These are phyloP conservation scores for Candida alai DNA, from an alignment of 805 yeast genomes.

Conservation along the genomic window DNA sequence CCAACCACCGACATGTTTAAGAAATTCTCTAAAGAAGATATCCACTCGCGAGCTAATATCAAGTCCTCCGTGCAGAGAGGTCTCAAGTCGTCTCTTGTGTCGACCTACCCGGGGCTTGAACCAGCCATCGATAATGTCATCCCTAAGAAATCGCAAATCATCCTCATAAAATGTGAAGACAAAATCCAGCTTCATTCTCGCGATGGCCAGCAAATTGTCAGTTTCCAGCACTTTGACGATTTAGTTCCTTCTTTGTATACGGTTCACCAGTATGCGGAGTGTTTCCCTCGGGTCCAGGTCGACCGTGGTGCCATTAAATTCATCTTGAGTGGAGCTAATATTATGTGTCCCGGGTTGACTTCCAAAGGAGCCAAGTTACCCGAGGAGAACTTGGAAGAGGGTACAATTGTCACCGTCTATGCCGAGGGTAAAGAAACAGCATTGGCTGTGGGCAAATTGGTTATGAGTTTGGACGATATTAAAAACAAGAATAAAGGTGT, in stretches of 20 bases:
- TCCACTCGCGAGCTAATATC: conserved; percentile 86
- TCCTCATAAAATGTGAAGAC: conserved; percentile 83
- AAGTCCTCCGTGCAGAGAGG: conserved; percentile 93
- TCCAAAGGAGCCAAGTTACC: conserved; percentile 82
- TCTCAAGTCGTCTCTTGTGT: conserved; percentile 68
- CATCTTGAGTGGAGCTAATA: conserved; percentile 91
- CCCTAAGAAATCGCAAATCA: conserved; percentile 84
- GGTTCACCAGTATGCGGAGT: conserved; percentile 77
- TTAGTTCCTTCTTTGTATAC: conserved; percentile 70
- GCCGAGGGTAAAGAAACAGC: conserved; percentile 94
- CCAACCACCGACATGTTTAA: conserved; percentile 41
- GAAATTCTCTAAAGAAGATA: conserved; percentile 77
- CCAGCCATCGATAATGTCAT: conserved; percentile 73
- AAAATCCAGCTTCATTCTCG: conserved; percentile 73
- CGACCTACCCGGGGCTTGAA: conserved; percentile 72
- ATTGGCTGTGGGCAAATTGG: conserved; percentile 81
- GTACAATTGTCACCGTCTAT: conserved; percentile 70
- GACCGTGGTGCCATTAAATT: conserved; percentile 97
- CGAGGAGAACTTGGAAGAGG: conserved; percentile 62
- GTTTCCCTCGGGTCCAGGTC: conserved; percentile 83
- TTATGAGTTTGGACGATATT: conserved; percentile 88
- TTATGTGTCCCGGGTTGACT: conserved; percentile 95
- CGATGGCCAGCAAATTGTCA: conserved; percentile 69
- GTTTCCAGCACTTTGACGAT: conserved; percentile 78
- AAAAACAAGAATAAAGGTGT: conserved; percentile 79